phyloP scores from a whole-genome alignment of 371 early-diverging fungal genomes.

The Zychaea mexicana region DNA sequence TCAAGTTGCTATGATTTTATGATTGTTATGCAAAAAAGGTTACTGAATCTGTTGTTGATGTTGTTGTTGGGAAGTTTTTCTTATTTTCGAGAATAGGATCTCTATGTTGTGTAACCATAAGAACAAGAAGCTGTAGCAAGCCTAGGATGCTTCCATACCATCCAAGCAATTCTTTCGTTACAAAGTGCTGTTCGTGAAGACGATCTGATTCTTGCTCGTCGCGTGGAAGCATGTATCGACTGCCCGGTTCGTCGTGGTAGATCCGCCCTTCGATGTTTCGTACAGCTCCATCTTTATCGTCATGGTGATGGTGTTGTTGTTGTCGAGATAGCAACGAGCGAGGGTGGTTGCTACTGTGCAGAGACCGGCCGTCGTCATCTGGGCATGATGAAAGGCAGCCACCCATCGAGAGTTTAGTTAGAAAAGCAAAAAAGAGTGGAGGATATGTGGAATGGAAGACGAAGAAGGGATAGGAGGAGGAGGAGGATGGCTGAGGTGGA shows the following conservation, averaged over 20 bases:
- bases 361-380: slow-evolving; percentile 3
- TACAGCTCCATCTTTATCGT: not conserved
- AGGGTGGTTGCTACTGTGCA: slow-evolving; percentile 4
- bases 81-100: no score
- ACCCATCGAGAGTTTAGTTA: not conserved
- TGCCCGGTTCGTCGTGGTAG: slow-evolving; percentile 34
- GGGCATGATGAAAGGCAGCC: slow-evolving; percentile 8
- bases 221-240: slow-evolving; percentile 38
- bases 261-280: slow-evolving; percentile 31
- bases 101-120: no score
- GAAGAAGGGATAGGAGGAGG: no score
- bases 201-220: slow-evolving; percentile 48
- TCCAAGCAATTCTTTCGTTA: slow-evolving; percentile 41
- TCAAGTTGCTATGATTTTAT: slow-evolving; percentile 37
- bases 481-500: not conserved
- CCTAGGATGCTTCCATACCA: slow-evolving; percentile 39
- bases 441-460: slow-evolving; percentile 1
- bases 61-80: no score
- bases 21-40: no score
- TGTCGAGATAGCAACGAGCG: not conserved
- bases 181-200: slow-evolving; percentile 41
- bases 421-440: not conserved
- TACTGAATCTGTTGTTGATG: no score
- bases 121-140: no score
- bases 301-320: slow-evolving; percentile 5